Evolutionary conservation across 306 rosid species (phyloP), one percentile per base, ranked within the genome.

Genomic region (Cicer pinnatifidum): DNA sequence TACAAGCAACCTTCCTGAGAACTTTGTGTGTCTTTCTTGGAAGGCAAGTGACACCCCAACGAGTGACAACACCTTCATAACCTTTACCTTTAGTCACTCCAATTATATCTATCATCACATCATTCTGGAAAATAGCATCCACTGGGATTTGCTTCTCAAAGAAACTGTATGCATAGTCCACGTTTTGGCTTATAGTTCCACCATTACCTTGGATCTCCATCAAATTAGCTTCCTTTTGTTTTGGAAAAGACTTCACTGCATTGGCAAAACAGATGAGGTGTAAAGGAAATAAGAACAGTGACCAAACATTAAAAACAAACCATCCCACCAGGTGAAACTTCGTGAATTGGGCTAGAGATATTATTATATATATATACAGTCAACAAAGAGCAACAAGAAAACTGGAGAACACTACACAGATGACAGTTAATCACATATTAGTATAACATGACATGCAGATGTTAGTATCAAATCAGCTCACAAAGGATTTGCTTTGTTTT

Each of bases 31-130:
- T 89, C 89, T 91, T 91, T 19, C 96, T 91, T 0, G 97, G 97
- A 46, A 91, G 97, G 3, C 96, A 88, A 44, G 96, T 91, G 11
- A 91, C 96, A 44, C 96, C 97, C 97, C 96, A 91, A 4, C 96
- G 87, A 50, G 96, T 91, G 0, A 91, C 96, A 1, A 91, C 97
- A 72, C 96, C 97, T 81, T 91, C 97, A 11, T 89, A 91, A 69
- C 97, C 97, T 46, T 91, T 91, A 83, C 97, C 97, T 85, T 88
- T 91, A 3, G 96, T 91, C 58, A 88, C 93, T 44, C 93, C 97
- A 67, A 91, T 88, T 72, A 91, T 77, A 44, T 91, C 96, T 45
- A 91, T 89, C 97, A 89, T 89, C 77, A 89, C 97, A 81, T 91
- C 96, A 0, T 91, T 91, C 52, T 89, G 96, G 88, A 91, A 91